phyloP scores from a whole-genome alignment of 2,329 filamentous ascomycete genomes.

The Aspergillus sp. region DNA sequence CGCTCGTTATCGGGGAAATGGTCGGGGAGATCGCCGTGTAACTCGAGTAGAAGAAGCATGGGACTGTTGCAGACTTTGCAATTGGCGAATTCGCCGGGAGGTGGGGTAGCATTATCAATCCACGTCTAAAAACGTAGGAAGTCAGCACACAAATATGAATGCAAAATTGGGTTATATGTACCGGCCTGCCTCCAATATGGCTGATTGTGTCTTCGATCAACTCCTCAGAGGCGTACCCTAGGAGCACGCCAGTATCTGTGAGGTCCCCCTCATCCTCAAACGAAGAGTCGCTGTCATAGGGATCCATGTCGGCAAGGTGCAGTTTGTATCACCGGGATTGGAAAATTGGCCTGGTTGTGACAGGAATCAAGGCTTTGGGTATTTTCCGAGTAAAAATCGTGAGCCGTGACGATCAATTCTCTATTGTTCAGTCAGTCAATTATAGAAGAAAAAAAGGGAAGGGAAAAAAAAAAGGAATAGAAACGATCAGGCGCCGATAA shows the following conservation, averaged over 20 bases:
- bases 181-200: constrained; percentile 81
- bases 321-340: neutral
- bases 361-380: neutral
- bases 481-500: constrained; percentile 18
- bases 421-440: neutral
- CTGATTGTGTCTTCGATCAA: constrained; percentile 79
- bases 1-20: constrained; percentile 84
- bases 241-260: constrained; percentile 72
- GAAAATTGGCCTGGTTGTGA: neutral
- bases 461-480: constrained; percentile 13
- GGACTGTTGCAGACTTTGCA: constrained; percentile 84
- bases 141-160: constrained; percentile 15
- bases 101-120: constrained; percentile 69
- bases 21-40: constrained; percentile 86
- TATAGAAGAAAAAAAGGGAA: constrained; percentile 14
- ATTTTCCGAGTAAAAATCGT: neutral
- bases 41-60: constrained; percentile 82
- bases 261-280: constrained; percentile 59
- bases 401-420: neutral
- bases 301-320: constrained; percentile 56
- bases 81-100: constrained; percentile 73
- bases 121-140: constrained; percentile 62
- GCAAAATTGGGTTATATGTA: constrained; percentile 50
- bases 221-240: constrained; percentile 85
- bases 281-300: constrained; percentile 86